phyloP scores from a whole-genome alignment of 2,329 filamentous ascomycete genomes.

The Rugonectria rugulosa region DNA sequence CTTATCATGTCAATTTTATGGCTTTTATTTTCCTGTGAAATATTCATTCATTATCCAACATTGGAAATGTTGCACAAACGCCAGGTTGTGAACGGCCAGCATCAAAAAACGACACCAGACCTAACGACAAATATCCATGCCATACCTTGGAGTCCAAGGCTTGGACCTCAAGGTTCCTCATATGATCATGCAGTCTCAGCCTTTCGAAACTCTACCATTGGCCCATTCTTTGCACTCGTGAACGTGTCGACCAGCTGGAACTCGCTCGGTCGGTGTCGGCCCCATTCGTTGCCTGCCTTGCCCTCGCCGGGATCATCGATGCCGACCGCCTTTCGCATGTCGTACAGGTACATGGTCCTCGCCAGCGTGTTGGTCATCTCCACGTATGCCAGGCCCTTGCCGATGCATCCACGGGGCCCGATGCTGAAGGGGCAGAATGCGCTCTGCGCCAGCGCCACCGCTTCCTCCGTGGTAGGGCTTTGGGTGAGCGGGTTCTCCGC shows the following conservation, averaged over 20 bases:
- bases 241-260: constrained; percentile 78
- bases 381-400: constrained; percentile 72
- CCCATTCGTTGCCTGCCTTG: constrained; percentile 56
- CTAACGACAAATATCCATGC: background rate
- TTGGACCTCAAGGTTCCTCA: too few species aligned
- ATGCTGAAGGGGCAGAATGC: constrained; percentile 80
- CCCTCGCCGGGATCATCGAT: constrained; percentile 63
- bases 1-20: too few species aligned
- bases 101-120: too few species aligned
- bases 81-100: too few species aligned
- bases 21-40: too few species aligned
- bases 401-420: constrained; percentile 75
- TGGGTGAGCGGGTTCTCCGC: constrained; percentile 48
- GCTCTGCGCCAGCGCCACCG: constrained; percentile 63
- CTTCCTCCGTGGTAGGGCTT: constrained; percentile 55
- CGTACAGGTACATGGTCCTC: constrained; percentile 67
- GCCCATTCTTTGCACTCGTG: constrained; percentile 76
- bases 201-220: constrained; percentile 68
- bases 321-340: constrained; percentile 60
- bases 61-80: too few species aligned
- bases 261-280: constrained; percentile 64
- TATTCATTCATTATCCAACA: too few species aligned
- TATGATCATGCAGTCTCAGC: constrained; percentile 34
- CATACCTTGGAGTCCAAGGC: too few species aligned
- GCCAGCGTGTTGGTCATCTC: constrained; percentile 72